Conservation (phyloP, 2,329 filamentous ascomycete genomes). For the Aspergillus caelatus region DNA sequence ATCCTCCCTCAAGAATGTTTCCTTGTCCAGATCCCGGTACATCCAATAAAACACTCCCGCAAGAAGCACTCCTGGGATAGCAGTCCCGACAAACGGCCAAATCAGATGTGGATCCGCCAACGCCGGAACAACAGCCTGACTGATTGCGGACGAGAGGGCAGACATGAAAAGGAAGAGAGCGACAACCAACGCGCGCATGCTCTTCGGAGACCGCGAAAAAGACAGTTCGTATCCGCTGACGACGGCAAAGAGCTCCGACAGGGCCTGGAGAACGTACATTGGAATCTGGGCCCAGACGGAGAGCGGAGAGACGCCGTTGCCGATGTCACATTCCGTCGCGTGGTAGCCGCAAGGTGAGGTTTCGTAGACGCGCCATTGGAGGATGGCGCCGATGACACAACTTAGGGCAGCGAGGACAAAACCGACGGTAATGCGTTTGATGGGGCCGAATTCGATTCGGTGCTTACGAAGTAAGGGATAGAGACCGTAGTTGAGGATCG, state of each 20-base stretch:
- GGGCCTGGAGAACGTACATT: background rate
- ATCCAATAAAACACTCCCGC: background rate
- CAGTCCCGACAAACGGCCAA: background rate
- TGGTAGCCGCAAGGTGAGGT: background rate
- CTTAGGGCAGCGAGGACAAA: background rate
- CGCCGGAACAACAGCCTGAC: background rate
- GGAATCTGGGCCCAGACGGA: background rate
- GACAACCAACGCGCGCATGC: background rate
- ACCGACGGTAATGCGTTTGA: background rate
- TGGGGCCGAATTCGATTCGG: background rate
- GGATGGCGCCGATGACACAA: background rate
- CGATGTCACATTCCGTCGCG: background rate
- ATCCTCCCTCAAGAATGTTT: background rate
- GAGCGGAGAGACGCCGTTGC: background rate
- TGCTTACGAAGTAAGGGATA: background rate
- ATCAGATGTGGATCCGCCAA: background rate
- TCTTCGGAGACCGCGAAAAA: background rate
- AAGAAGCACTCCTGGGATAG: background rate
- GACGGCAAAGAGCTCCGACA: background rate
- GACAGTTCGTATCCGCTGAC: background rate
- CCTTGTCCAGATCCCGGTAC: background rate
- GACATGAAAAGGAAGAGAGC: background rate
- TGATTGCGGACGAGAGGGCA: background rate
- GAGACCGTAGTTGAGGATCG: background rate
- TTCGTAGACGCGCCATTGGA: background rate